Evolutionary conservation across 208 protist species (phyloP).

Genomic region (Trypanosoma congolense): DNA sequence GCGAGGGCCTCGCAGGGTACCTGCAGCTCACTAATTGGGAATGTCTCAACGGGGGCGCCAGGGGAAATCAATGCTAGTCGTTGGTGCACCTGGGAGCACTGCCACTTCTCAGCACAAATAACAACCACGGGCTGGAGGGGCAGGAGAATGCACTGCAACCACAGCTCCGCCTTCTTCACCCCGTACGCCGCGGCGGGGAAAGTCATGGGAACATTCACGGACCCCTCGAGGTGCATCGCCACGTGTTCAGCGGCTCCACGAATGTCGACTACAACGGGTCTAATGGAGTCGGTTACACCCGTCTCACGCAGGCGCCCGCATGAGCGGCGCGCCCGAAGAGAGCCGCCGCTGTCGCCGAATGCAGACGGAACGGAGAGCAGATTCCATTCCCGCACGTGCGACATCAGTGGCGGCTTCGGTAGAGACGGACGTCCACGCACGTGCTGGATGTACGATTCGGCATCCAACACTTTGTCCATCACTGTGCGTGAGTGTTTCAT

Average conservation of each 20-base stretch:
- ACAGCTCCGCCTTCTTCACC: slow-evolving; percentile 73
- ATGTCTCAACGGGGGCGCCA: slow-evolving; percentile 21
- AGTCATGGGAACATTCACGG: slow-evolving; percentile 69
- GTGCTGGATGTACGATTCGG: slow-evolving; percentile 35
- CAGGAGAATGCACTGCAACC: slow-evolving; percentile 69
- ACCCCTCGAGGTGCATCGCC: slow-evolving; percentile 40
- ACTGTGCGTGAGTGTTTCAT: slow-evolving; percentile 53
- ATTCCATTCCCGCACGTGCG: slow-evolving; percentile 41
- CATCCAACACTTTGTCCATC: slow-evolving; percentile 34
- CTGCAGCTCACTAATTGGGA: slow-evolving; percentile 35
- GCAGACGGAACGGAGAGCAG: slow-evolving; percentile 25
- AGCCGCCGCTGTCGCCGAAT: slow-evolving; percentile 10
- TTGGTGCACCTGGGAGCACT: slow-evolving; percentile 20
- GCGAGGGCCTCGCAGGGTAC: neutral
- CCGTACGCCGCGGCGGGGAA: slow-evolving; percentile 61
- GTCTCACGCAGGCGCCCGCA: neutral
- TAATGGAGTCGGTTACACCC: neutral
- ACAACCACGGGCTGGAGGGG: slow-evolving; percentile 54
- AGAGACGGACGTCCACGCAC: slow-evolving; percentile 40
- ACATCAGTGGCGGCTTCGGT: slow-evolving; percentile 48
- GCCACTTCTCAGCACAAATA: slow-evolving; percentile 27
- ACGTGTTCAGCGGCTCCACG: slow-evolving; percentile 47
- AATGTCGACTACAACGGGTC: slow-evolving; percentile 50
- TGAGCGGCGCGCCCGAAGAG: neutral
- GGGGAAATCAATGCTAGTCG: slow-evolving; percentile 39